Evolutionary conservation across 2,329 filamentous ascomycete species (phyloP), one percentile per base, ranked within the genome.

Genomic region (Aspergillus unguis): DNA sequence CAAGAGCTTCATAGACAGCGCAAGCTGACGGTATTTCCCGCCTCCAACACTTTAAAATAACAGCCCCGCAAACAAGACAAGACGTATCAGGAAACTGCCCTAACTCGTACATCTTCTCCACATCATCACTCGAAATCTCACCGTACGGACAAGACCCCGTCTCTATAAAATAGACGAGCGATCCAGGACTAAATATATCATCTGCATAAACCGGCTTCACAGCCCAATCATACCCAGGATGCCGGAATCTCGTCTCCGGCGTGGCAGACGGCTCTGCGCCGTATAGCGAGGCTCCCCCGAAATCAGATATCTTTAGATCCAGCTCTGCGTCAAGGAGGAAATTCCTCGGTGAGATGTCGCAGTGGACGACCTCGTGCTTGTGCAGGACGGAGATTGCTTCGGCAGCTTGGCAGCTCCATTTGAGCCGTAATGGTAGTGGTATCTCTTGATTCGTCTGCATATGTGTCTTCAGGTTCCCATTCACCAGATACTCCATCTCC

Each of bases 261-360:
- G 47, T 52, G 46, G 59, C 50, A 25, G 56, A 54, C 28, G 55
- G 58, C 9, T 61, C 54, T 32, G 57, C 58, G 28, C 60, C 58
- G 33, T 25, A 44, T n/a, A 61, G 35, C 32, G 60, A 62, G 38
- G 57, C 50, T 31, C 59, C 58, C 5, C 6, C 5, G 33, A 42
- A 42, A n/a, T 42, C 40, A 10, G 9, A 28, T 26, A 42, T 42
- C 40, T n/a, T 42, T 9, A 42, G 7, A 26, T 42, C n/a, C 25
- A 42, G 40, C 25, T 8, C 40, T 6, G 17, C 7, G 40, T 42
- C 40, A 3, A 42, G 26, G 8, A 42, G 25, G 26, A 42, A 28
- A n/a, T 42, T 42, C 26, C 25, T 42, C 6, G 40, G 40, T 8
- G 25, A 28, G 9, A 29, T 28, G 9, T 42, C 40, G 25, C 25